These are phyloP conservation scores for Quercus cerris DNA, from an alignment of 306 rosid genomes.

Conservation along the genomic window DNA sequence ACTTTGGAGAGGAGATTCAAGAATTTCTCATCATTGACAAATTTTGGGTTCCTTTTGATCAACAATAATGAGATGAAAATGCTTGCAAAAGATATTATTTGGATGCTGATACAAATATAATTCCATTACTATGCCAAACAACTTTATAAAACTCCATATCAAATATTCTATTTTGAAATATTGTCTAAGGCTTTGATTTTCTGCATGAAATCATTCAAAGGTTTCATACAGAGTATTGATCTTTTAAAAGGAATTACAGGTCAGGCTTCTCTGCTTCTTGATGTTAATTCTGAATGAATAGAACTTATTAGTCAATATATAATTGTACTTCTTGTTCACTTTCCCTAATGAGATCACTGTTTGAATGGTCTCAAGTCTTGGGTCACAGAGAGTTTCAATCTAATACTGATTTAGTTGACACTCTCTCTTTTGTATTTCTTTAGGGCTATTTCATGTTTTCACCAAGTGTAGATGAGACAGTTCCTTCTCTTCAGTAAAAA, in stretches of 20 bases:
- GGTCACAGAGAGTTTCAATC: too few relatives aligned
- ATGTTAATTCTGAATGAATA: neutral
- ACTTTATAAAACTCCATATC: neutral
- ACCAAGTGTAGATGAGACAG: too few relatives aligned
- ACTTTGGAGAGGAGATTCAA: neutral
- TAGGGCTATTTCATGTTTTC: too few relatives aligned
- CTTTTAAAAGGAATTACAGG: neutral
- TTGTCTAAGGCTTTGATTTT: neutral
- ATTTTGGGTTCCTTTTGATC: neutral
- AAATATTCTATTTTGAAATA: neutral
- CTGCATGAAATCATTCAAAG: too few relatives aligned
- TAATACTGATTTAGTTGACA: too few relatives aligned
- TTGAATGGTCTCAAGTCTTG: too few relatives aligned
- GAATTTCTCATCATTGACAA: neutral
- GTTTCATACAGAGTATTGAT: neutral
- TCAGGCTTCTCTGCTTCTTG: neutral
- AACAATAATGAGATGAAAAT: conserved; percentile 1
- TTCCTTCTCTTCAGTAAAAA: too few relatives aligned
- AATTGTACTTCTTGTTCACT: too few relatives aligned
- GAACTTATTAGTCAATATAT: too few relatives aligned
- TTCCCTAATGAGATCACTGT: too few relatives aligned
- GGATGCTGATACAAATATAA: neutral
- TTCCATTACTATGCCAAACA: neutral
- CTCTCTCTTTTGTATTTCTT: too few relatives aligned
- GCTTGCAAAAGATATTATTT: neutral